phyloP scores from a whole-genome alignment of 2,329 filamentous ascomycete genomes.

The Hymenoscyphus infarciens region DNA sequence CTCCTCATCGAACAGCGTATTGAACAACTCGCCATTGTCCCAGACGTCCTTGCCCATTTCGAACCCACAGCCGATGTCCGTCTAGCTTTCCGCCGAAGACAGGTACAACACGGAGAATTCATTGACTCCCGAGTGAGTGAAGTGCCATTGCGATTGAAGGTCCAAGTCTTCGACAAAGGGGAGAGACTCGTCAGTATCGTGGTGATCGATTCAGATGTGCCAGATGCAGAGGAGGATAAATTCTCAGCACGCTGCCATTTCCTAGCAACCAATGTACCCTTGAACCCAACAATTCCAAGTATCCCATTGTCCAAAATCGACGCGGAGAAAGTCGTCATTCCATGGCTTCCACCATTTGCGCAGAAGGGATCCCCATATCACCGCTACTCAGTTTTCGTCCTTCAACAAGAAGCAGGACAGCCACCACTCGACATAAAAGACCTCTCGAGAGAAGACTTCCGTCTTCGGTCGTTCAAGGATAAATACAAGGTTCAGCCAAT shows the following conservation, averaged over 20 bases:
- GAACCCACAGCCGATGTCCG: slow-evolving; percentile 76
- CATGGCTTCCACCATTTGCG: slow-evolving; percentile 82
- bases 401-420: slow-evolving; percentile 69
- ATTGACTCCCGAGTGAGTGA: slow-evolving; percentile 74
- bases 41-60: slow-evolving; percentile 79
- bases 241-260: slow-evolving; percentile 86
- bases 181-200: slow-evolving; percentile 79
- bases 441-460: slow-evolving; percentile 64
- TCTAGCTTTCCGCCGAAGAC: slow-evolving; percentile 70
- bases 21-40: slow-evolving; percentile 78
- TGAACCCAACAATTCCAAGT: slow-evolving; percentile 57
- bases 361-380: slow-evolving; percentile 93
- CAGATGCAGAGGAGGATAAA: slow-evolving; percentile 67
- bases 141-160: slow-evolving; percentile 67
- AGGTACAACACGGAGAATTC: slow-evolving; percentile 72
- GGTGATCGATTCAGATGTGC: slow-evolving; percentile 88
- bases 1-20: slow-evolving; percentile 81
- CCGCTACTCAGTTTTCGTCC: slow-evolving; percentile 75
- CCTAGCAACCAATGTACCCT: slow-evolving; percentile 70
- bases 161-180: slow-evolving; percentile 82
- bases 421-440: slow-evolving; percentile 53
- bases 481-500: slow-evolving; percentile 68
- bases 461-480: slow-evolving; percentile 69
- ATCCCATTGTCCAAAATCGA: slow-evolving; percentile 63
- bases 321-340: slow-evolving; percentile 63